Evolutionary conservation across 345 rosid genomes (phyloP).

Genomic region (Linum usitatissimum): DNA sequence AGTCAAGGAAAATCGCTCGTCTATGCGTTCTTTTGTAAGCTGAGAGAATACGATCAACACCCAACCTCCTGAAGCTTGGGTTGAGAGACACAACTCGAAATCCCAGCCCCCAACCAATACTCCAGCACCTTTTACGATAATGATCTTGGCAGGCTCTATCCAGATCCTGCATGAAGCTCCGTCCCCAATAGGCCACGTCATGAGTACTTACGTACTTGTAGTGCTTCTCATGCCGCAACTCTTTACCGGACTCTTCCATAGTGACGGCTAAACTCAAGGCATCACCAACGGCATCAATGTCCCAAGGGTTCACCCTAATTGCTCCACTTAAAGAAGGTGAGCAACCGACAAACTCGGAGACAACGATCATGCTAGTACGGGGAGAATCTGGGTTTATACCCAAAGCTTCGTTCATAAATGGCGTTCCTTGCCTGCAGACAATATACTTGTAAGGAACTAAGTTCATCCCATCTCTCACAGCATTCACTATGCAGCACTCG

Average conservation of each 20-base stretch:
- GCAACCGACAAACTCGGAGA: constrained; percentile 89
- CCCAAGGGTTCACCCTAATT: constrained; percentile 79
- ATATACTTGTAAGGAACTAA: constrained; percentile 73
- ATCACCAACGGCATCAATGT: constrained; percentile 44
- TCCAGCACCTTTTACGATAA: constrained; percentile 56
- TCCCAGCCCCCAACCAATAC: constrained; percentile 58
- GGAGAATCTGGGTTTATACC: constrained; percentile 23
- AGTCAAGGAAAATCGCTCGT: constrained; percentile 66
- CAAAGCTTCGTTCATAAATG: constrained; percentile 42
- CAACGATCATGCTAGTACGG: constrained; percentile 53
- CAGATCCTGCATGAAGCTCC: constrained; percentile 63
- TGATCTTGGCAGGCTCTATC: constrained; percentile 71
- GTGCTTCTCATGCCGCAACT: constrained; percentile 68
- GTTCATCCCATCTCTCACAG: constrained; percentile 88
- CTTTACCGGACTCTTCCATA: constrained; percentile 43
- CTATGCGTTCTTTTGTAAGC: constrained; percentile 42
- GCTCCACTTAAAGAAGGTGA: constrained; percentile 90
- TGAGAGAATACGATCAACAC: constrained; percentile 34
- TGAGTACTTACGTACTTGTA: constrained; percentile 75
- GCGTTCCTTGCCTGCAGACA: constrained; percentile 58
- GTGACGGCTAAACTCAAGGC: constrained; percentile 47
- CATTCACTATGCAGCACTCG: constrained; percentile 67
- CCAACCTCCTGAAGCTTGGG: constrained; percentile 53
- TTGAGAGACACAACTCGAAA: constrained; percentile 61
- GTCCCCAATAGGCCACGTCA: constrained; percentile 67